phyloP scores from a whole-genome alignment of 2,329 filamentous ascomycete genomes.

The Fusarium vanettenii region DNA sequence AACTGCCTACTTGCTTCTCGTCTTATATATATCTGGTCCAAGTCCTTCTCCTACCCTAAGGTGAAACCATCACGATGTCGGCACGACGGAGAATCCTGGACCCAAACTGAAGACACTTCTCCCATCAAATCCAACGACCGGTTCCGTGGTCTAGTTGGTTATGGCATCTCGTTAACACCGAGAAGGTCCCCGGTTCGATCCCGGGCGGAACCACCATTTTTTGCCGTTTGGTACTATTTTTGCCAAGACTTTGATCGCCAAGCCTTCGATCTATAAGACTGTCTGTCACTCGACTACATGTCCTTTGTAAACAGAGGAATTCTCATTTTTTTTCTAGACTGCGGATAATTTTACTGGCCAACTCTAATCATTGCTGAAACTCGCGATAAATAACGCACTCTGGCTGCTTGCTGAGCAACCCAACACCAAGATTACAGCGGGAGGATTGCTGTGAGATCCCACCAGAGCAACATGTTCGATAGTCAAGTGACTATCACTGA shows the following conservation, averaged over 20 bases:
- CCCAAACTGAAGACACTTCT: fast-evolving
- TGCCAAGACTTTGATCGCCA: neutral
- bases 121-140: conserved; percentile 7
- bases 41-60: neutral
- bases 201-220: conserved; percentile 51
- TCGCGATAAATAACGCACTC: neutral
- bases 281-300: neutral
- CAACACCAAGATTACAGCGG: neutral
- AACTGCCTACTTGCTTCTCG: neutral
- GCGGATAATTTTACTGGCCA: neutral
- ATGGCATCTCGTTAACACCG: conserved; percentile 56
- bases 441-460: neutral
- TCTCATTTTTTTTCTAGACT: neutral
- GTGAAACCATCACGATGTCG: neutral
- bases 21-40: neutral
- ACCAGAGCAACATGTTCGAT: too few relatives aligned
- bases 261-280: neutral
- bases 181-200: conserved; percentile 55
- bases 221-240: neutral
- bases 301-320: neutral
- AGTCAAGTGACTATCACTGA: neutral
- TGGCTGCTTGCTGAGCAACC: neutral
- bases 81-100: neutral
- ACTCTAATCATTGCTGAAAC: neutral
- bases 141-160: conserved; percentile 56